Base-by-base conservation (phyloP, 768 basidiomycete genomes). In the Suillus subaureus region DNA sequence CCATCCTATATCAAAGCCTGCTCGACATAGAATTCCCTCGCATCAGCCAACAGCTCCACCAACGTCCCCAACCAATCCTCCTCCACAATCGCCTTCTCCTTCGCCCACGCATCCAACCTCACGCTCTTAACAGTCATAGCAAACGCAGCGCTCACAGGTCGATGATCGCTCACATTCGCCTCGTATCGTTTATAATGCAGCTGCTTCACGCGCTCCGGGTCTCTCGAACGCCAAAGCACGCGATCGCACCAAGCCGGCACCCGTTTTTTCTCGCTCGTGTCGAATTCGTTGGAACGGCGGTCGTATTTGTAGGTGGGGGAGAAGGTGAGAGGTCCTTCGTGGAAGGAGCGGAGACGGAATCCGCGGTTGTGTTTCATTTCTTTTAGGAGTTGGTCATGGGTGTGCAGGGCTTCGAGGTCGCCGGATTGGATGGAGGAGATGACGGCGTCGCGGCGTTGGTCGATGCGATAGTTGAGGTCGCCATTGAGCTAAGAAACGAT, bases 171-270 rank as follows among this genome's bases (percentile, higher is more conserved):
- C 6, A 96, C 88, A 69, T 94, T 92, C 61, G 83, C 85, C 76
- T 97, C 96, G 76, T 93, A 96, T 23, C 97, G 83, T 51, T 77
- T 76, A 76, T 99, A 97, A 70, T 87, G 87, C 69, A 93, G 66
- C 72, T 87, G 84, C 62, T 80, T 74, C 35, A 97, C 88, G 9
- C 93, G 82, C 15, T 75, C 78, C 16, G 82, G 80, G 18, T 83
- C 85, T 18, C 81, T 81, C 49, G 86, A 80, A 5, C 89, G 87
- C 87, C 90, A 97, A 49, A 99, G 79, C 26, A 99, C 87, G 6
- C 97, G 89, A 75, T 99, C 97, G 74, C 97, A 99, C 96, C 96
- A 99, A 2, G 97, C 96, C 4, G 97, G 97, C 9, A 89, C 83
- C 0, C 97, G 90, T 15, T 85, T 84, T 77, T 99, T 98, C 75